phyloP scores from a whole-genome alignment of 2,329 filamentous ascomycete species.

The Phoma sp. region DNA sequence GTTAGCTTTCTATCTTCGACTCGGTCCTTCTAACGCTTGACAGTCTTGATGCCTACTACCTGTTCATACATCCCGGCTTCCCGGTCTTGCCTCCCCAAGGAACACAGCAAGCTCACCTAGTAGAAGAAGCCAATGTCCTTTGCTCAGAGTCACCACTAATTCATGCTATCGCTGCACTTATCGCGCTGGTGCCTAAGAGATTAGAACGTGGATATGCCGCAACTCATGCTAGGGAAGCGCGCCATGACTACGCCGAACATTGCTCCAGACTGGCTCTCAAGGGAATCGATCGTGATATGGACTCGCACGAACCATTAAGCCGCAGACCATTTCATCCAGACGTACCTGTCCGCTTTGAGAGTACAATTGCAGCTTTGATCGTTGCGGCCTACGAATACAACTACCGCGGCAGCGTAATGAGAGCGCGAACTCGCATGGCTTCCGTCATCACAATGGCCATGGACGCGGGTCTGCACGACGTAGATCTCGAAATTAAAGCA shows the following conservation, averaged over 20 bases:
- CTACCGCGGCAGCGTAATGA: conserved; percentile 10
- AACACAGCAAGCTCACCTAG: neutral
- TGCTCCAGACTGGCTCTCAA: neutral
- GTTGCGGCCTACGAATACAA: conserved; percentile 11
- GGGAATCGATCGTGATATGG: conserved; percentile 10
- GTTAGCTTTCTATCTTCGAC: neutral
- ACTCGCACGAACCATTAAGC: neutral
- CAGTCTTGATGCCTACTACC: conserved; percentile 11
- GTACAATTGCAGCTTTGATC: conserved; percentile 5
- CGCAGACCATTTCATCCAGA: conserved; percentile 1
- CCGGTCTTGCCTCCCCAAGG: conserved; percentile 7
- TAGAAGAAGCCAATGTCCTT: neutral
- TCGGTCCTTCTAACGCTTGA: neutral
- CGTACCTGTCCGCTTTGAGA: conserved; percentile 7
- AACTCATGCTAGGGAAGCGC: neutral
- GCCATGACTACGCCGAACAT: neutral
- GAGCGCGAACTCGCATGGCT: conserved; percentile 10
- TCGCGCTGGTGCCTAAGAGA: neutral
- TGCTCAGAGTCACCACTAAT: conserved; percentile 1
- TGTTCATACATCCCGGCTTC: conserved; percentile 11
- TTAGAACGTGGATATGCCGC: neutral
- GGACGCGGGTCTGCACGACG: conserved; percentile 9
- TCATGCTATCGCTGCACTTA: conserved; percentile 4
- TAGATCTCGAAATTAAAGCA: neutral
- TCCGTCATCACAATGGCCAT: conserved; percentile 13